Percentiles rank a stretch among this genome's conserved stretches.
These are phyloP conservation scores for Boletus reticulatus DNA, from an alignment of 768 basidiomycete species.

Conservation along the genomic window DNA sequence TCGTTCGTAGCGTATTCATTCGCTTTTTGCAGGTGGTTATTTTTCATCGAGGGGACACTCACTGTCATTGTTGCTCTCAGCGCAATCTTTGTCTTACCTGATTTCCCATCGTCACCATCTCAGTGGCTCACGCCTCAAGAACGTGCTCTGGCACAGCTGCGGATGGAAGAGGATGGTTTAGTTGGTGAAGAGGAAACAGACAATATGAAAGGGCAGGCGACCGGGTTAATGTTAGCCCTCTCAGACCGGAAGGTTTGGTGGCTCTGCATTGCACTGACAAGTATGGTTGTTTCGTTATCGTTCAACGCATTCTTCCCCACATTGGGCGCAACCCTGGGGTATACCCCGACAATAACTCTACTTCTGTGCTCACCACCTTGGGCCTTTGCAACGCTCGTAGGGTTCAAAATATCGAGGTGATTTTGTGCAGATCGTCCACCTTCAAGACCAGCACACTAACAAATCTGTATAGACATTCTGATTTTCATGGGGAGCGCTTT, in stretches of 20 bases:
- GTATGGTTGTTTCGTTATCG: constrained; percentile 55
- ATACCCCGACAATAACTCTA: constrained; percentile 59
- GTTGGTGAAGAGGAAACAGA: constrained; percentile 48
- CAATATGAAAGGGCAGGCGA: constrained; percentile 24
- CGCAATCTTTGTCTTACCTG: constrained; percentile 67
- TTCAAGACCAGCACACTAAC: neutral
- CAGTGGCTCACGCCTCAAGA: constrained; percentile 63
- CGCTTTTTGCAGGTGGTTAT: constrained; percentile 57
- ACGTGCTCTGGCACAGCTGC: constrained; percentile 50
- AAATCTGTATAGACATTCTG: constrained; percentile 55
- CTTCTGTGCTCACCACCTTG: constrained; percentile 73
- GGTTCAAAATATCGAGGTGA: constrained; percentile 53
- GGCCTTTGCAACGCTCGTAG: constrained; percentile 56
- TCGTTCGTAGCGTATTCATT: neutral
- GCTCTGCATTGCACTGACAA: constrained; percentile 62
- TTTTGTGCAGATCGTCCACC: neutral
- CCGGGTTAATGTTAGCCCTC: constrained; percentile 58
- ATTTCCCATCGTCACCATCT: constrained; percentile 61
- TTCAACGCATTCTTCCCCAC: constrained; percentile 86
- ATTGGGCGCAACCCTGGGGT: constrained; percentile 69
- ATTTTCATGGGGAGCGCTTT: constrained; percentile 67
- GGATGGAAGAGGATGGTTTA: constrained; percentile 67
- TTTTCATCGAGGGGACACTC: constrained; percentile 63
- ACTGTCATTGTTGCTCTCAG: constrained; percentile 49
- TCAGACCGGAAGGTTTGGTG: constrained; percentile 86